Evolutionary conservation across 306 rosid genomes (phyloP).

Genomic region (Begonia peltatifolia): DNA sequence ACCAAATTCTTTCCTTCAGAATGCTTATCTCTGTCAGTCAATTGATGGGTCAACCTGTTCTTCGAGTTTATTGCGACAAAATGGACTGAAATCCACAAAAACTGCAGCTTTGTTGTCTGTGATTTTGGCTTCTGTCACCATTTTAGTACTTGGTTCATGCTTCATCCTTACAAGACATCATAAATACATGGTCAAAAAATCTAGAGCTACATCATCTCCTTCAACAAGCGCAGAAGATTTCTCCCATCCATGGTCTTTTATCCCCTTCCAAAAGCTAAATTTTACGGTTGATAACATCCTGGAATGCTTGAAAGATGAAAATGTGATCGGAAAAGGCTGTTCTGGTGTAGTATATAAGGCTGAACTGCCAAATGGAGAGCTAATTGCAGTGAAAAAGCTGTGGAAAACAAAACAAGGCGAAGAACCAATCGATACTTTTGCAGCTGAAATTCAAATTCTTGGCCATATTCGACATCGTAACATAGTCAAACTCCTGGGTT

Average conservation of each 20-base stretch:
- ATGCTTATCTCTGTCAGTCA: constrained; percentile 57
- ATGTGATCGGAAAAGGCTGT: constrained; percentile 85
- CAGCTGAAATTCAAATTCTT: not conserved
- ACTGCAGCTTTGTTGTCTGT: constrained; percentile 39
- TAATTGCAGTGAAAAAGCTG: constrained; percentile 82
- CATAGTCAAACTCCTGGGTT: not conserved
- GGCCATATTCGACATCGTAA: not conserved
- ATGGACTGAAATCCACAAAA: constrained; percentile 51
- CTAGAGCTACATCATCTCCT: constrained; percentile 23
- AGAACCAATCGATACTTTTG: not conserved
- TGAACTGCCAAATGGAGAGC: constrained; percentile 64
- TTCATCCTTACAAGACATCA: constrained; percentile 39
- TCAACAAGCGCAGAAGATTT: constrained; percentile 76
- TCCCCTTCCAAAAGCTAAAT: constrained; percentile 85
- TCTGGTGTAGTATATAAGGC: constrained; percentile 79
- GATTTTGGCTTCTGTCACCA: constrained; percentile 45
- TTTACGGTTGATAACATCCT: constrained; percentile 67
- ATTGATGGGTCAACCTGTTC: constrained; percentile 76
- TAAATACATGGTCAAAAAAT: constrained; percentile 36
- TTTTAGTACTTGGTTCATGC: constrained; percentile 69
- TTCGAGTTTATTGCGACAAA: constrained; percentile 31
- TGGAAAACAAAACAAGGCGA: not conserved
- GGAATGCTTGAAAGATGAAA: constrained; percentile 83
- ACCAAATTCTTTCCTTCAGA: constrained; percentile 42
- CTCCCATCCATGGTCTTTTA: constrained; percentile 97